Evolutionary conservation across 2,329 filamentous ascomycete genomes (phyloP).

Genomic region (Fusarium incarnatum): DNA sequence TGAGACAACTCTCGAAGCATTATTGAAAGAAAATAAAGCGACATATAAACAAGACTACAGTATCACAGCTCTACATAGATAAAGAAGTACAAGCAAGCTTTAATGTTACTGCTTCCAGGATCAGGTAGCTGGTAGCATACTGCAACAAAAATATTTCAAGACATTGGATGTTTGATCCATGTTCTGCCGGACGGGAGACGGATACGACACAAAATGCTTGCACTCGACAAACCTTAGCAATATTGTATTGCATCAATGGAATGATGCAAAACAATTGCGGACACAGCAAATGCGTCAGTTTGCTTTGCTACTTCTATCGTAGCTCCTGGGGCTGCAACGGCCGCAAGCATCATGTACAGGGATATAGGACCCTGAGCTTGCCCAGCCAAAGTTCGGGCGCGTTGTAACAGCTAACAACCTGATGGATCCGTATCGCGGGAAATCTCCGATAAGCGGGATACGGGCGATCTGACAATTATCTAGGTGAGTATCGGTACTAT

Average conservation of each 20-base stretch:
- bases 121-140: neutral
- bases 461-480: conserved; percentile 16
- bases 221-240: conserved; percentile 9
- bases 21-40: neutral
- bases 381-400: conserved; percentile 19
- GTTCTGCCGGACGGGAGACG: neutral
- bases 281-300: conserved; percentile 9
- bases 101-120: neutral
- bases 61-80: neutral
- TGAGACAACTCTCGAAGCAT: neutral
- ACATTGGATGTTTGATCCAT: neutral
- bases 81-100: neutral
- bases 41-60: neutral
- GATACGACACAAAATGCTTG: conserved; percentile 14
- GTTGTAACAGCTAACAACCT: conserved; percentile 12
- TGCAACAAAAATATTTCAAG: neutral
- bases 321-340: neutral
- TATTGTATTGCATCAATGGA: neutral
- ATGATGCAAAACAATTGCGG: conserved; percentile 2
- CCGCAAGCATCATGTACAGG: conserved; percentile 22
- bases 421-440: conserved; percentile 26
- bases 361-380: conserved; percentile 27
- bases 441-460: conserved; percentile 46
- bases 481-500: neutral
- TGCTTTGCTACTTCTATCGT: neutral